phyloP scores from a whole-genome alignment of 2,329 filamentous ascomycete species.

The Dissoconium aciculare region DNA sequence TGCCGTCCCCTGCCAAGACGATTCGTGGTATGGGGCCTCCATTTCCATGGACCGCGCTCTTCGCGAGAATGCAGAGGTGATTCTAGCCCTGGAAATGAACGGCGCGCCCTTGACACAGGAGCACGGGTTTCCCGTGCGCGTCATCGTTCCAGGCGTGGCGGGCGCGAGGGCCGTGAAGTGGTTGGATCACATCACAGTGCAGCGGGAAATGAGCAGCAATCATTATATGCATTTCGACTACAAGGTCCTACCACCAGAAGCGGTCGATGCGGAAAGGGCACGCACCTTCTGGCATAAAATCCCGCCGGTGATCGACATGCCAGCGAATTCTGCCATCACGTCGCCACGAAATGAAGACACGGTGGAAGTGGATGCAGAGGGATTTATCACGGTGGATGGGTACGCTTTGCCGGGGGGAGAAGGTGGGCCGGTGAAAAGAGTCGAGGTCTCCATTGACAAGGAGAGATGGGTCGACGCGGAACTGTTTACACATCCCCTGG shows the following conservation, averaged over 20 bases:
- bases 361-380: slow-evolving; percentile 43
- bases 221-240: slow-evolving; percentile 57
- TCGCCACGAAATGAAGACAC: slow-evolving; percentile 44
- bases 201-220: slow-evolving; percentile 44
- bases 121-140: slow-evolving; percentile 44
- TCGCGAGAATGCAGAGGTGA: slow-evolving; percentile 37
- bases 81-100: slow-evolving; percentile 48
- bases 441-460: slow-evolving; percentile 49
- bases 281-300: slow-evolving; percentile 45
- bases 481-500: slow-evolving; percentile 45
- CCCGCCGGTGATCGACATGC: slow-evolving; percentile 44
- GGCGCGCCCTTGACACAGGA: slow-evolving; percentile 46
- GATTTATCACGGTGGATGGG: slow-evolving; percentile 39
- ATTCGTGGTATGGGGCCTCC: slow-evolving; percentile 44
- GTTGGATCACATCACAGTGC: slow-evolving; percentile 48
- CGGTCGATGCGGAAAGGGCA: slow-evolving; percentile 40
- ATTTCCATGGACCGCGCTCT: slow-evolving; percentile 36
- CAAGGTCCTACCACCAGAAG: slow-evolving; percentile 41
- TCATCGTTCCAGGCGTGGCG: slow-evolving; percentile 42
- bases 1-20: slow-evolving; percentile 39
- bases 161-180: slow-evolving; percentile 56
- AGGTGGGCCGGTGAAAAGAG: slow-evolving; percentile 40
- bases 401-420: slow-evolving; percentile 29
- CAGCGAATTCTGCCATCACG: slow-evolving; percentile 53
- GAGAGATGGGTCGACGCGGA: slow-evolving; percentile 51